Evolutionary conservation across 1,284 basidiomycete species (phyloP).

Genomic region (Entoloma clypeatum): DNA sequence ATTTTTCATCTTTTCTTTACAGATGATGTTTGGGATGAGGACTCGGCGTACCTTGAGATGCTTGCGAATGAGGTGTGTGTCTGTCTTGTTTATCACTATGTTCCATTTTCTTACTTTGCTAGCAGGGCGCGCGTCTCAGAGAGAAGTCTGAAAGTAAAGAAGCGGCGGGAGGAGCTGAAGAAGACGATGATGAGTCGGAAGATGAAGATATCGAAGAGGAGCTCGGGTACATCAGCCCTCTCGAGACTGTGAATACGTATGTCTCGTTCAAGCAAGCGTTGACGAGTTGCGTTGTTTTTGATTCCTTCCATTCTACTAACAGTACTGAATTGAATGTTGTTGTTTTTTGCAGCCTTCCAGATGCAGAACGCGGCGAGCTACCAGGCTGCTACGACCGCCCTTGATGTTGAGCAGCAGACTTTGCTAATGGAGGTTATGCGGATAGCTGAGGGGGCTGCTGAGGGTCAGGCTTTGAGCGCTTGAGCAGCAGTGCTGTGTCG

Average conservation of each 20-base stretch:
- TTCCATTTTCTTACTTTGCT: conserved; percentile 9
- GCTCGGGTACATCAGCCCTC: conserved; percentile 73
- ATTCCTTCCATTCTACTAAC: neutral
- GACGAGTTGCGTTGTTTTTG: conserved; percentile 44
- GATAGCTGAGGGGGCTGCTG: conserved; percentile 41
- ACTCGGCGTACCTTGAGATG: conserved; percentile 78
- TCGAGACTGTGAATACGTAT: conserved; percentile 73
- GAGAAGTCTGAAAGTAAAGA: conserved; percentile 48
- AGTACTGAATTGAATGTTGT: conserved; percentile 11
- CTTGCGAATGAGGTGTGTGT: conserved; percentile 68
- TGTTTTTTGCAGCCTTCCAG: conserved; percentile 56
- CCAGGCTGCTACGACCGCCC: conserved; percentile 65
- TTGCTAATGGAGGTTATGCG: conserved; percentile 79
- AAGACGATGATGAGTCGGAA: conserved; percentile 47
- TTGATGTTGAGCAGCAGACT: conserved; percentile 71
- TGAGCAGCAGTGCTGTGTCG: too few species aligned
- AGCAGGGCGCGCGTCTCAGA: conserved; percentile 65
- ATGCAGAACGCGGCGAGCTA: conserved; percentile 62
- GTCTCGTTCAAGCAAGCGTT: conserved; percentile 70
- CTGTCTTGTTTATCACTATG: conserved; percentile 2
- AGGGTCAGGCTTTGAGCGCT: conserved; percentile 10
- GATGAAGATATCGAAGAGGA: conserved; percentile 71
- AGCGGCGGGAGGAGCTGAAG: conserved; percentile 36
- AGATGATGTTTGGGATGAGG: conserved; percentile 84
- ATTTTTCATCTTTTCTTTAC: conserved; percentile 11